Conservation (phyloP, 768 basidiomycete genomes). For the Tricholoma flavovirens region DNA sequence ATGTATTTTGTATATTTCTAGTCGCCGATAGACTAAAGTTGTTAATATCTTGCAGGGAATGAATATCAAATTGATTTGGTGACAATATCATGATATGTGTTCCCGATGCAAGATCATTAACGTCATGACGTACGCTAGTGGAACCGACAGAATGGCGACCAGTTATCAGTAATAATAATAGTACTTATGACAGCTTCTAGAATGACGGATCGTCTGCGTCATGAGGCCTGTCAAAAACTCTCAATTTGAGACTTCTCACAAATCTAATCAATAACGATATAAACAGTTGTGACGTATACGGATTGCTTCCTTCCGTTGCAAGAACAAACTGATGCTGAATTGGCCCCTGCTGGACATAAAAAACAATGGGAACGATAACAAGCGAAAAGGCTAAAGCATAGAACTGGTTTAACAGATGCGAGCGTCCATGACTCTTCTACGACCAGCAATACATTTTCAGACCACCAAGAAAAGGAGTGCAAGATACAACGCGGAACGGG, state of each 20-base stretch:
- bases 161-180: too few species aligned
- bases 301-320: neutral
- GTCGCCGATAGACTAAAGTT: too few species aligned
- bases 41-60: too few species aligned
- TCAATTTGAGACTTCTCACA: neutral
- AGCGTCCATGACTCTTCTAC: neutral
- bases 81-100: too few species aligned
- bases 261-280: conserved; percentile 8
- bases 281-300: neutral
- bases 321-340: neutral
- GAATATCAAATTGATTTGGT: too few species aligned
- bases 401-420: neutral
- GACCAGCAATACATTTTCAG: neutral
- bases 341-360: neutral
- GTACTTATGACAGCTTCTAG: too few species aligned
- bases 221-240: conserved; percentile 16
- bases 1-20: too few species aligned
- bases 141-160: neutral
- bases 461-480: neutral
- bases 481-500: neutral
- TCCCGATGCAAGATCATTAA: too few species aligned
- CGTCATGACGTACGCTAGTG: neutral
- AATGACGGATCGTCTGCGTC: neutral
- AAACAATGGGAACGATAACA: neutral
- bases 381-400: neutral